Conservation (phyloP, 1,139 yeast species). For the Geotrichum carabidarum region DNA sequence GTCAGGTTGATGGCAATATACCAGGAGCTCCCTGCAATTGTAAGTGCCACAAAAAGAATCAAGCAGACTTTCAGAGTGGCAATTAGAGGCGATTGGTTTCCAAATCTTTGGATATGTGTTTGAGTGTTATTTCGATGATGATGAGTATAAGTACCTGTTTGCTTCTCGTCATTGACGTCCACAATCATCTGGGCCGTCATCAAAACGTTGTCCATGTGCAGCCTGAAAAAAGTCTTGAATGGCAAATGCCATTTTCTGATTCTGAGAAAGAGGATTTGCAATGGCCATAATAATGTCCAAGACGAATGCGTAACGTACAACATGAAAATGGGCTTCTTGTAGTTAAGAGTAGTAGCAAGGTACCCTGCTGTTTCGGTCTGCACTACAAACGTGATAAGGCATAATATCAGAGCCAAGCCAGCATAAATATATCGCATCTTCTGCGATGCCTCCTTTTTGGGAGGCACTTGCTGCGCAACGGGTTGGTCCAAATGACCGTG, state of each 20-base stretch:
- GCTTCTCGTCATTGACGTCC: constrained; percentile 42
- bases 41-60: constrained; percentile 53
- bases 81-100: constrained; percentile 21
- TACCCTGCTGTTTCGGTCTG: constrained; percentile 81
- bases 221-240: constrained; percentile 40
- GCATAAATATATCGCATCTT: constrained; percentile 36
- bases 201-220: constrained; percentile 49
- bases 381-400: constrained; percentile 61
- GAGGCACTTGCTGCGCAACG: neutral
- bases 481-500: constrained; percentile 1
- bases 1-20: constrained; percentile 77
- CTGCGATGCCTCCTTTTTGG: constrained; percentile 9
- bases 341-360: constrained; percentile 52
- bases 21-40: constrained; percentile 81
- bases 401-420: constrained; percentile 51
- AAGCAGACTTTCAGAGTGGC: constrained; percentile 43
- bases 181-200: constrained; percentile 47
- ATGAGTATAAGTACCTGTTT: constrained; percentile 36
- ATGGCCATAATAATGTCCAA: constrained; percentile 73
- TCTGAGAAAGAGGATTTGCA: constrained; percentile 47
- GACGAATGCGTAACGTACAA: constrained; percentile 71
- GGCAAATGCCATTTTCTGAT: constrained; percentile 36
- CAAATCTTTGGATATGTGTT: constrained; percentile 34
- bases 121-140: constrained; percentile 1
- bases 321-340: constrained; percentile 65